phyloP scores from a whole-genome alignment of 768 basidiomycete species.

The Phanerodontia chrysosporium region DNA sequence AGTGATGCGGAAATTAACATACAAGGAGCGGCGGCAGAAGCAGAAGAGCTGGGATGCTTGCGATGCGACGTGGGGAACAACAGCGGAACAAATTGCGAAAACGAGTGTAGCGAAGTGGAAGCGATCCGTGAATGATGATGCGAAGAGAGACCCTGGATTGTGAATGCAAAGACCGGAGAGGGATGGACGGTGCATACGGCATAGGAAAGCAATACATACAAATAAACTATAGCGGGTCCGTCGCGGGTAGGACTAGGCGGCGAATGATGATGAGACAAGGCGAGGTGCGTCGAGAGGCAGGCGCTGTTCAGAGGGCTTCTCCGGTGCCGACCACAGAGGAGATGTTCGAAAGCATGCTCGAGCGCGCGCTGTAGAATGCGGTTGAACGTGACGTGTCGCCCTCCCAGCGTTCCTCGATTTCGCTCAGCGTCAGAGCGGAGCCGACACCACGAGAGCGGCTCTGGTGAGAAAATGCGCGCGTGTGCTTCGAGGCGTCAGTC shows the following conservation, averaged over 20 bases:
- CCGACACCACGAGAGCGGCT: background rate
- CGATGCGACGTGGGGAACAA: too few species aligned
- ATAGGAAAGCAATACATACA: background rate
- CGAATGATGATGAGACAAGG: background rate
- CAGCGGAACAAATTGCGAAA: too few species aligned
- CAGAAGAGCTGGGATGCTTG: background rate
- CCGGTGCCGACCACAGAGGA: background rate
- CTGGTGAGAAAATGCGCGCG: background rate
- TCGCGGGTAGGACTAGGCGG: background rate
- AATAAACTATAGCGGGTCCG: background rate
- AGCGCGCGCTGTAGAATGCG: conserved; percentile 12
- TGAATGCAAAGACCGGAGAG: background rate
- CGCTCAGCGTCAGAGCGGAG: background rate
- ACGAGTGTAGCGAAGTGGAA: too few species aligned
- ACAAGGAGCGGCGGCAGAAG: background rate
- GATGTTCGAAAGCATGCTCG: conserved; percentile 3
- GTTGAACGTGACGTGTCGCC: conserved; percentile 7
- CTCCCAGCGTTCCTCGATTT: conserved; percentile 7
- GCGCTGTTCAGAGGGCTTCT: background rate
- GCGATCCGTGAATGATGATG: too few species aligned
- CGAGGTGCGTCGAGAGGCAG: background rate
- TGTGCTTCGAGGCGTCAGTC: background rate
- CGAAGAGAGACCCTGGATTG: background rate
- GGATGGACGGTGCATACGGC: background rate
- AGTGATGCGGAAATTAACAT: too few species aligned